Conservation (phyloP, 2,329 filamentous ascomycete genomes). For the Teratosphaeriaceae sp. region DNA sequence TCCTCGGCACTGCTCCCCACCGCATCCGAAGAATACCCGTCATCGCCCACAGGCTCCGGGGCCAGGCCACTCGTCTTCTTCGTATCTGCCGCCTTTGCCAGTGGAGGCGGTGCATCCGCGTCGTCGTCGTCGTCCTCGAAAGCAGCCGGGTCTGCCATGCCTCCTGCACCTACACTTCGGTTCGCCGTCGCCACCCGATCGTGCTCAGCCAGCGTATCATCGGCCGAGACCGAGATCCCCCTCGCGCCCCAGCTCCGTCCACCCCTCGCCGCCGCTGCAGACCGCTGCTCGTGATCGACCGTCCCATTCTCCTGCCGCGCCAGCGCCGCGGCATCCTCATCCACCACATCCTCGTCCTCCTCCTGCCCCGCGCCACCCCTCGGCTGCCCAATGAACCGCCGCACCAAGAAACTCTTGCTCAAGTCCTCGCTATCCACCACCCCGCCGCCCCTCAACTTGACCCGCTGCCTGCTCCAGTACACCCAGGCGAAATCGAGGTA, state of each 20-base stretch:
- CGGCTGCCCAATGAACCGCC: constrained; percentile 62
- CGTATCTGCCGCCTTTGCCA: constrained; percentile 9
- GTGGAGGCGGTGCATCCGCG: constrained; percentile 27
- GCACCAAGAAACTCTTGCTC: constrained; percentile 75
- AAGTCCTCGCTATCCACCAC: constrained; percentile 88
- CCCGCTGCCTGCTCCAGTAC: constrained; percentile 86
- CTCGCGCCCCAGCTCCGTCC: constrained; percentile 50
- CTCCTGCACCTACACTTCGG: constrained; percentile 22
- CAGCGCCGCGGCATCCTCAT: constrained; percentile 51
- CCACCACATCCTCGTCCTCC: constrained; percentile 51
- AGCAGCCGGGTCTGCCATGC: constrained; percentile 38
- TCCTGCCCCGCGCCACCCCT: constrained; percentile 34
- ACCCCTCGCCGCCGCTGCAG: constrained; percentile 14
- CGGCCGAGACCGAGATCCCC: constrained; percentile 54
- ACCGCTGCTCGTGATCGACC: constrained; percentile 10
- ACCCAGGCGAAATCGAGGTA: constrained; percentile 97
- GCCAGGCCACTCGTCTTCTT: not conserved
- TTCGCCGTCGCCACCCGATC: constrained; percentile 8
- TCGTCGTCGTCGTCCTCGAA: constrained; percentile 43
- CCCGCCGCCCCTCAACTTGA: constrained; percentile 84
- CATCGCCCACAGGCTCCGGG: not conserved
- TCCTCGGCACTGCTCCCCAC: constrained; percentile 24
- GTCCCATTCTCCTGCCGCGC: constrained; percentile 30
- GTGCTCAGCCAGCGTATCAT: constrained; percentile 43
- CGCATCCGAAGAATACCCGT: constrained; percentile 7